Percentiles rank a stretch among this genome's conserved stretches.
These are phyloP conservation scores for Rhizopus sp. DNA, from an alignment of 371 early-diverging fungal genomes.

Conservation along the genomic window DNA sequence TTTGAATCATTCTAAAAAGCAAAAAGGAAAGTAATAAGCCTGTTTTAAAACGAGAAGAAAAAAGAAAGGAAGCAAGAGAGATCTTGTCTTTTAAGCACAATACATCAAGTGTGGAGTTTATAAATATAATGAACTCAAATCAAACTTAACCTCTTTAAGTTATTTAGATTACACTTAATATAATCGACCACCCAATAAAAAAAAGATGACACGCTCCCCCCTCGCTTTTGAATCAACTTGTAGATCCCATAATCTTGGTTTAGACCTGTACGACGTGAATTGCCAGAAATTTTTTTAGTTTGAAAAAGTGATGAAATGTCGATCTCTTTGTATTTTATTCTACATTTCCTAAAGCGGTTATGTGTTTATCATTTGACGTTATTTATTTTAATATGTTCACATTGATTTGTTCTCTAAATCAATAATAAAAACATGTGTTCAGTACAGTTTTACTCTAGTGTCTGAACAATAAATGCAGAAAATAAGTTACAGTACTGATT, in stretches of 20 bases:
- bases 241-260: constrained; percentile 1
- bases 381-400: too few relatives aligned
- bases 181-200: not conserved
- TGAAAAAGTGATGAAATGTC: not conserved
- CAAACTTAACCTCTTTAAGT: not conserved
- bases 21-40: constrained; percentile 3
- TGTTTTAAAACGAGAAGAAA: not conserved
- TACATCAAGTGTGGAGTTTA: too few relatives aligned
- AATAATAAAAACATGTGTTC: too few relatives aligned
- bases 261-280: not conserved
- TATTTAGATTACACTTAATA: constrained; percentile 5
- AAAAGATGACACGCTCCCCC: not conserved
- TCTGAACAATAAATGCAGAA: too few relatives aligned
- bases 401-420: too few relatives aligned
- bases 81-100: not conserved
- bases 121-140: too few relatives aligned
- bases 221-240: not conserved
- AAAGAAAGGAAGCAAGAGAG: not conserved
- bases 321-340: not conserved
- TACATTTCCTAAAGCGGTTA: too few relatives aligned
- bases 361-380: too few relatives aligned
- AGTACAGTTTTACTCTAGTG: too few relatives aligned
- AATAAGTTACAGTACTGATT: too few relatives aligned
- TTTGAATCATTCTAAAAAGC: not conserved
- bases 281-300: not conserved